Evolutionary conservation across 2,329 filamentous ascomycete genomes (phyloP), one percentile per base, ranked within the genome.

Genomic region (Verticillium tricorpus): DNA sequence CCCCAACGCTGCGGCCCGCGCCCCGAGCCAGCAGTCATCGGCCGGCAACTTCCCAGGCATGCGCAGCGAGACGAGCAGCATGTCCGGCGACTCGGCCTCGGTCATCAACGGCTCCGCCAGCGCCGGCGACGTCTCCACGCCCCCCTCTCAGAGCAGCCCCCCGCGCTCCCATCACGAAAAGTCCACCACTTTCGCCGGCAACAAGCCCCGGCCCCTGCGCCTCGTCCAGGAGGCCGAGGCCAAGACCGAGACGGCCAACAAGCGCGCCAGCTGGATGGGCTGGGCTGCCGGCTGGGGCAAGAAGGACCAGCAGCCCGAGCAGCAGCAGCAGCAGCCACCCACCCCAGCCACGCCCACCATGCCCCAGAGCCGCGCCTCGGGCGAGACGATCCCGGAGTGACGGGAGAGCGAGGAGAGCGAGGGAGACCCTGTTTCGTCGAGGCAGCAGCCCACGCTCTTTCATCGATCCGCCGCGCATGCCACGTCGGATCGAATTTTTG

Each of bases 181-280:
- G 73, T 78, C 79, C 63, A 85, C 82, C 40, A 86, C 83, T 1
- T 85, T 85, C 65, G 77, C 85, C 61, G 85, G 84, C 4, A 89
- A 88, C 70, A 95, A 95, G 76, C 88, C 96, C 62, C 85, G 93
- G 39, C 94, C 94, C 7, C 79, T 99, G 66, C 85, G 94, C 17
- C 82, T 99, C 34, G 93, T 98, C 56, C 91, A 95, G 76, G 92
- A 96, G 77, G 89, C 89, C 67, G 74, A 77, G 25, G 84, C 85
- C 58, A 80, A 81, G 68, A 72, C 73, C 22, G 74, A 79, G 59
- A 74, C 71, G 35, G 72, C 76, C 60, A 83, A 82, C 69, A 89
- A 89, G 78, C 78, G 87, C 57, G 78, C 80, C 22, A 89, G 85
- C 73, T 89, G 87, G 87, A 82, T 88, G 62, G 85, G 85, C 14